A percentile compares a stretch with the other conserved stretches of the same genome.
These are phyloP conservation scores for Zymoseptoria pseudotritici DNA, from an alignment of 2,329 filamentous ascomycete species.

Conservation along the genomic window DNA sequence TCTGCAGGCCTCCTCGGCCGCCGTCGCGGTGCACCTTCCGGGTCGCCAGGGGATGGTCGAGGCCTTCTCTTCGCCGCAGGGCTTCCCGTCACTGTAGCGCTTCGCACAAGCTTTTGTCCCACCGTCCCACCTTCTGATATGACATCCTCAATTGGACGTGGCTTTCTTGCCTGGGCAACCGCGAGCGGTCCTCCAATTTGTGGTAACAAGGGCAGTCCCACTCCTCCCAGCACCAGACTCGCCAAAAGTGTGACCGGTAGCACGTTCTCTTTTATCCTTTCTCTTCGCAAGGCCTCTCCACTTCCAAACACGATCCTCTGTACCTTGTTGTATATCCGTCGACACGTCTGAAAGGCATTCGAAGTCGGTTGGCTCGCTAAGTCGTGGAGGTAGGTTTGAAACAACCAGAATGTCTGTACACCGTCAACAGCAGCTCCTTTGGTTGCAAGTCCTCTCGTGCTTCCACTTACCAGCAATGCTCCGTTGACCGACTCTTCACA, in stretches of 20 bases:
- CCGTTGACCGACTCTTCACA: slow-evolving; percentile 84
- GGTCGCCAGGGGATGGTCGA: slow-evolving; percentile 28
- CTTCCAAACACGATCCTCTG: slow-evolving; percentile 81
- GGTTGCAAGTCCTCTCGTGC: not conserved
- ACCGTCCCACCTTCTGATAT: slow-evolving; percentile 51
- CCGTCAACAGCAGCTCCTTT: slow-evolving; percentile 11
- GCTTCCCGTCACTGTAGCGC: slow-evolving; percentile 57
- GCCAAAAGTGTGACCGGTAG: slow-evolving; percentile 73
- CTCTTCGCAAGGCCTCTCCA: slow-evolving; percentile 58
- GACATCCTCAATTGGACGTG: slow-evolving; percentile 54
- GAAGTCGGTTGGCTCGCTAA: slow-evolving; percentile 67
- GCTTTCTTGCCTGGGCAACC: slow-evolving; percentile 72
- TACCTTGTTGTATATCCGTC: slow-evolving; percentile 79
- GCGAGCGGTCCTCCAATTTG: slow-evolving; percentile 72
- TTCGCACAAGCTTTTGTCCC: slow-evolving; percentile 54
- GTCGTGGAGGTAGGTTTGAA: slow-evolving; percentile 81
- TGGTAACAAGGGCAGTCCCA: slow-evolving; percentile 68
- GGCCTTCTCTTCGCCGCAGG: slow-evolving; percentile 38
- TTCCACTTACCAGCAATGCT: slow-evolving; percentile 61
- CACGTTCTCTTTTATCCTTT: slow-evolving; percentile 75
- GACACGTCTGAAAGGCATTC: slow-evolving; percentile 72
- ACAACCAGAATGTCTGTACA: slow-evolving; percentile 75
- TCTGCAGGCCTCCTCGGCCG: slow-evolving; percentile 30
- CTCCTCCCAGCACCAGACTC: slow-evolving; percentile 69
- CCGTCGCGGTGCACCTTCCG: slow-evolving; percentile 20